Evolutionary conservation across 2,329 filamentous ascomycete species (phyloP).

Genomic region (Colletotrichum sp.): DNA sequence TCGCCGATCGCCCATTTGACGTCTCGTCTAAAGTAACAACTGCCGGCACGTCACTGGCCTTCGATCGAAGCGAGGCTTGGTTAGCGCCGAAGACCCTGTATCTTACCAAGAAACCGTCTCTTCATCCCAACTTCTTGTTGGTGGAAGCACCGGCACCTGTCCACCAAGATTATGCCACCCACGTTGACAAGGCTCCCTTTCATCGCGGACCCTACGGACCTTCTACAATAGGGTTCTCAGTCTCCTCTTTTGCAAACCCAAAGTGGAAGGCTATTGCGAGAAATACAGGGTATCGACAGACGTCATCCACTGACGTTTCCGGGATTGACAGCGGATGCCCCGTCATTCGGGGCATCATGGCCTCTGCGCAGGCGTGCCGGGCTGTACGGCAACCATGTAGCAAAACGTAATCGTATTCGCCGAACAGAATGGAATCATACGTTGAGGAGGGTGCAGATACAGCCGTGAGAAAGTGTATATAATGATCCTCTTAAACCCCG

Average conservation of each 20-base stretch:
- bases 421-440: neutral
- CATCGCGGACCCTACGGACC: neutral
- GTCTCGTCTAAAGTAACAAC: conserved; percentile 1
- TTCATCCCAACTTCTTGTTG: neutral
- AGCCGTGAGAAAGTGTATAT: neutral
- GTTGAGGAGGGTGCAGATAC: neutral
- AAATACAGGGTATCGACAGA: neutral
- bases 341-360: neutral
- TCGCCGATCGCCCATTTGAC: neutral
- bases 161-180: neutral
- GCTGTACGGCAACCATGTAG: neutral
- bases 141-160: neutral
- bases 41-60: neutral
- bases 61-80: neutral
- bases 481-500: neutral
- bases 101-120: neutral
- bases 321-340: neutral
- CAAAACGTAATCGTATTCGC: conserved; percentile 1
- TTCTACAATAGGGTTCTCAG: neutral
- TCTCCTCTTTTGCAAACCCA: neutral
- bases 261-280: neutral
- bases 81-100: neutral
- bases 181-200: neutral
- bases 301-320: neutral
- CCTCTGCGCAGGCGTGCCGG: neutral